Evolutionary conservation across 2,329 filamentous ascomycete species (phyloP), one percentile per base, ranked within the genome.

Genomic region (Colletotrichum filicis): DNA sequence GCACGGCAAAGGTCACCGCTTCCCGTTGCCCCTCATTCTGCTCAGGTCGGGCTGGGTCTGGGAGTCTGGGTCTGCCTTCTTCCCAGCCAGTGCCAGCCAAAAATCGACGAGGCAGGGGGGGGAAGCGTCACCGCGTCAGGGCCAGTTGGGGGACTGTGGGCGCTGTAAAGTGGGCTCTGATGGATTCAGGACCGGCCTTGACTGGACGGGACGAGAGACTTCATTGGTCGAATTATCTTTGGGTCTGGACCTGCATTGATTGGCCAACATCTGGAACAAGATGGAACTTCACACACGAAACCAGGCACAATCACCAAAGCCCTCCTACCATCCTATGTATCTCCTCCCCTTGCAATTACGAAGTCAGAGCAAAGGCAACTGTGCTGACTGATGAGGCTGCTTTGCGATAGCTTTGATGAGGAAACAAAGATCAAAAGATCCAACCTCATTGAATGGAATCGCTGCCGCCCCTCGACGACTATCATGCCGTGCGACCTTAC

Each of bases 221-320:
- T 37, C 22, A 73, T 69, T 73, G 70, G 70, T 16, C 22, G 14
- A 14, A 3, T 1, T 7, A 4, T 16, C 12, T 14, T n/a, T 61
- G 67, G 68, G 37, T n/a, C 26, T n/a, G 16, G 46, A 32, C 28
- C 37, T 30, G 71, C 71, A 66, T 71, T 71, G 71, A 71, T 73
- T 73, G 71, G 71, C 56, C 61, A 49, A 9, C 67, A 73, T 71
- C 71, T 73, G 71, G 71, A 73, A 71, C 71, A 71, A 46, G 66
- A 72, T 62, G 67, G 67, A 73, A 71, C 68, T 71, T 66, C 71
- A 71, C 60, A 73, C 71, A 73, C 71, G 67, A 73, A 73, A 73
- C 71, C 71, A 73, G 67, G 63, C 49, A 68, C 68, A 42, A 66
- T 60, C 37, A 32, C 60, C 62, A 66, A 66, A 71, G 42, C 56